Conservation (phyloP, 1,139 yeast genomes). For the Hemisphaericaspora xylofermentans region DNA sequence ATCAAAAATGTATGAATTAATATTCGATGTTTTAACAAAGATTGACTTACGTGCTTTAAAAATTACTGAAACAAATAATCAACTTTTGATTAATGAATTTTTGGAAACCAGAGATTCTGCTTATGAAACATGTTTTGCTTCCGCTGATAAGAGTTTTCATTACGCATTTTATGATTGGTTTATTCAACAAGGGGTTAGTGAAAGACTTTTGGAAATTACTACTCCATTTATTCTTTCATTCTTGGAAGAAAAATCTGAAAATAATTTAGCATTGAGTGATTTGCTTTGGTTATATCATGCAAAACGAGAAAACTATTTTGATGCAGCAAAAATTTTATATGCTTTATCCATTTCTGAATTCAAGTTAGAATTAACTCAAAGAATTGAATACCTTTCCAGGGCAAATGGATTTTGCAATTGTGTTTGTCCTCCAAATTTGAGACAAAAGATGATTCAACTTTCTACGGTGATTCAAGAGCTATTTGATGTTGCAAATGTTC, state of each 20-base stretch:
- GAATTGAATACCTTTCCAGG: constrained; percentile 86
- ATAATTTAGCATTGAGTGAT: constrained; percentile 72
- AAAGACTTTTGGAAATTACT: constrained; percentile 71
- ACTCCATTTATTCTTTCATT: constrained; percentile 81
- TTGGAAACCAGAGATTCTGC: constrained; percentile 67
- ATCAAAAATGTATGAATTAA: constrained; percentile 61
- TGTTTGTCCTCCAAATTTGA: constrained; percentile 71
- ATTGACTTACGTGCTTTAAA: constrained; percentile 68
- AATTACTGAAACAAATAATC: constrained; percentile 44
- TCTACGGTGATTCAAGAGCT: constrained; percentile 73
- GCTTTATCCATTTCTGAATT: constrained; percentile 75
- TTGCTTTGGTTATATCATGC: constrained; percentile 89
- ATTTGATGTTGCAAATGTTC: constrained; percentile 84
- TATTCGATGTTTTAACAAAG: constrained; percentile 71
- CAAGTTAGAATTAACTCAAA: constrained; percentile 61
- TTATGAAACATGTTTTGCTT: constrained; percentile 70
- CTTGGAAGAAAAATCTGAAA: constrained; percentile 68
- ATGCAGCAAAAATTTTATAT: constrained; percentile 81
- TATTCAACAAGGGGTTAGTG: constrained; percentile 72
- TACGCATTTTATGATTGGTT: constrained; percentile 93
- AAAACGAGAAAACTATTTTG: constrained; percentile 71
- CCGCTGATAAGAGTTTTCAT: constrained; percentile 81
- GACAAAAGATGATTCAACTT: constrained; percentile 74
- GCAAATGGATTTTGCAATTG: constrained; percentile 93
- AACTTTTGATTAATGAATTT: constrained; percentile 50